Evolutionary conservation across 108 stramenopile genomes (phyloP), one percentile per base, ranked within the genome.

Genomic region (Schizochytrium sp.): DNA sequence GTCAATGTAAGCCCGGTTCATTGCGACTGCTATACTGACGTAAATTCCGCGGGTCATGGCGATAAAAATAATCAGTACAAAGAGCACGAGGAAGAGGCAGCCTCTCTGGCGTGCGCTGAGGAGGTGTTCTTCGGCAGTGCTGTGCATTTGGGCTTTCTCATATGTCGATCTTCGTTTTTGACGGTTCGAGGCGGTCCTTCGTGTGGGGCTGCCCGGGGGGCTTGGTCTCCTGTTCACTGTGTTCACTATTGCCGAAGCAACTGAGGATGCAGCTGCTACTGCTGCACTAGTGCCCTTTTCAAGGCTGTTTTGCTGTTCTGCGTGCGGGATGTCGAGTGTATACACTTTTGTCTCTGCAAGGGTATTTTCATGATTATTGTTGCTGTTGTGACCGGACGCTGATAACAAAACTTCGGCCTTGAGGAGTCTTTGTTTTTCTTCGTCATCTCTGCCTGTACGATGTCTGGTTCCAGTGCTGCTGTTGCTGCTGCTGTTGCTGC

Each of bases 1-100:
- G 42, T 69, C 64, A 38, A 69, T 38, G 15, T 69, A 69, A 15
- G 64, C 64, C 5, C 64, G 64, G 28, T 69, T 69, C 42, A 69
- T 38, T 5, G 64, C 64, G 64, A 44, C 64, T 7, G 64, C 64
- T 38, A 69, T 44, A 44, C 64, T 69, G 42, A 44, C 64, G 64
- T 69, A 69, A 69, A 69, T 69, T 38, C 12, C 44, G 64, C 44
- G 64, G 10, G 64, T 69, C 64, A 69, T 69, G 64, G 64, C 64
- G 5, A 69, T 69, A 15, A 38, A 69, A 15, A 69, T 69, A 15
- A 69, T 69, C 42, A 69, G 64, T 5, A 69, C 12, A 44, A 69
- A 69, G 15, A 69, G 12, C 19, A 69, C 42, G 42, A 69, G 28
- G 15, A 69, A 69, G 5, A 69, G 64, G 19, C 64, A 12, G 64